These are phyloP conservation scores for Sapria himalayana DNA, from an alignment of 345 rosid species.

Conservation along the genomic window DNA sequence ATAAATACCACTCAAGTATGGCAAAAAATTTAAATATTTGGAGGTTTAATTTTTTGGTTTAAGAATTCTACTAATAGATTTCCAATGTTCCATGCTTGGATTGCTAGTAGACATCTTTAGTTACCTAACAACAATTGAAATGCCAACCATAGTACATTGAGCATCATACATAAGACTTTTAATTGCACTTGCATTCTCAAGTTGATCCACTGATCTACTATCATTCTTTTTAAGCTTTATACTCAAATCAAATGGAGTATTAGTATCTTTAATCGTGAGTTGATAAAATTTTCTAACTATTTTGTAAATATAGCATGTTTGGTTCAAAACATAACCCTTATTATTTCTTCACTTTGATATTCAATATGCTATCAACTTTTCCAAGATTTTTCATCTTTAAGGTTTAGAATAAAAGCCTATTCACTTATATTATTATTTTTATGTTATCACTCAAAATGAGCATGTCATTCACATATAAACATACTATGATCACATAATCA, in stretches of 20 bases:
- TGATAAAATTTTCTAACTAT: not conserved
- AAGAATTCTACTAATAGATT: not conserved
- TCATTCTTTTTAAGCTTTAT: not conserved
- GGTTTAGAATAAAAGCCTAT: not conserved
- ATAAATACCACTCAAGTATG: not conserved
- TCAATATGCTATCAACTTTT: slow-evolving; percentile 3
- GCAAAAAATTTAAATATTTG: not conserved
- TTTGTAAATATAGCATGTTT: not conserved
- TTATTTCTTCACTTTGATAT: not conserved
- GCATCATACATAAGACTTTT: not conserved
- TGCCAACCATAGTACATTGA: not conserved
- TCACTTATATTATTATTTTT: not conserved
- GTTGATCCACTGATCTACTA: not conserved
- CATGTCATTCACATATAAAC: too few relatives aligned
- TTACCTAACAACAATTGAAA: not conserved
- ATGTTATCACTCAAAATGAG: not conserved
- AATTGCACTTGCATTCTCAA: not conserved
- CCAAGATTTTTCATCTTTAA: slow-evolving; percentile 1
- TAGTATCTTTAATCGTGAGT: not conserved
- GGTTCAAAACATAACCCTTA: not conserved
- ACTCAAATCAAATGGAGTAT: slow-evolving; percentile 1
- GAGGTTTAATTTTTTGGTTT: not conserved
- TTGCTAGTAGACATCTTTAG: not conserved
- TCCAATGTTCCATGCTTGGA: not conserved
- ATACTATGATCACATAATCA: too few relatives aligned